Base-by-base conservation (phyloP, 2,329 filamentous ascomycete genomes). In the Bipolaris victoriae region DNA sequence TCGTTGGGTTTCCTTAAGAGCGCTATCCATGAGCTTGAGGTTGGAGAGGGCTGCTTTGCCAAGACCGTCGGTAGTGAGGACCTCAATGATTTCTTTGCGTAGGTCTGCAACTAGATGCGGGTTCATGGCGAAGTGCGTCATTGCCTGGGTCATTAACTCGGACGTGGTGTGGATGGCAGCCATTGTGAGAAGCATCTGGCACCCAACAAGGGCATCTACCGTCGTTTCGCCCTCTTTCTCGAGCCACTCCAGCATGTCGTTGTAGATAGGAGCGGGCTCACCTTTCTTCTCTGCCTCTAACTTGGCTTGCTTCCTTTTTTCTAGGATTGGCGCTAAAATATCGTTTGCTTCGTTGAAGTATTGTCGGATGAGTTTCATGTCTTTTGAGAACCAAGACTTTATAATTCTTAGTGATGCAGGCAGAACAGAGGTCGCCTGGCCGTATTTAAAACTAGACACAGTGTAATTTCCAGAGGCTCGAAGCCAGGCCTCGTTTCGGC, bases 401-500 rank as follows among this genome's bases (percentile, higher is more conserved):
- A 24, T 4, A 5, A 5, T 3, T 6, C 1, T 39, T 45, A 2
- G 44, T 11, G 1, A 15, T 22, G 0, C 10, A 49, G 58, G 9
- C 20, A 20, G 20, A 20, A 20, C 2, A 2, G 20, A 20, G 20
- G 20, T 3, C 20, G 20, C 20, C 20, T 3, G 2, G 20, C 2
- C 20, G 20, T 20, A 20, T 20, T 20, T 3, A 20, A 20, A 3
- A 20, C 20, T 3, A 20, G 20, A 20, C 20, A 20, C 20, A 20
- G 20, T 20, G 20, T 78, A 79, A 31, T 65, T 56, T n/a, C 67
- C 71, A 33, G 71, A 63, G 3, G 72, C 67, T 0, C 69, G 54
- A 15, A 79, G 63, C 78, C 79, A 81, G 51, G 73, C 64, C 51
- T 73, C 63, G 53, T 80, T 77, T 24, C 70, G 69, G 49, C 74